Percentiles rank a stretch among this genome's conserved stretches.
Evolutionary conservation across 768 basidiomycete genomes (phyloP).

Genomic region (Tricholoma sp.): DNA sequence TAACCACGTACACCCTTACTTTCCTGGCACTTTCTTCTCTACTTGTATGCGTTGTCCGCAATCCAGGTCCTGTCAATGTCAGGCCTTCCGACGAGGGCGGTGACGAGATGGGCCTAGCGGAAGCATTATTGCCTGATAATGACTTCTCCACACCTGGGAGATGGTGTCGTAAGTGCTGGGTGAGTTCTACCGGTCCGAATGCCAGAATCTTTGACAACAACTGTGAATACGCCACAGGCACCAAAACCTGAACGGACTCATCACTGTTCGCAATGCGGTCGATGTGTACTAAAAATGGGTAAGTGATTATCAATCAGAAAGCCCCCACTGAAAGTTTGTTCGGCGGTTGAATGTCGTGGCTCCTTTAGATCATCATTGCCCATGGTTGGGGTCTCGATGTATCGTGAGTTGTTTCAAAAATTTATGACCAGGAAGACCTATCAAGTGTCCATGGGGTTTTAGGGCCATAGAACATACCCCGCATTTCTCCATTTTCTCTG

Average conservation of each 20-base stretch:
- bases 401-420: slow-evolving; percentile 50
- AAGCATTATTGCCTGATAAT: slow-evolving; percentile 55
- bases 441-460: background rate
- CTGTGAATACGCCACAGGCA: slow-evolving; percentile 27
- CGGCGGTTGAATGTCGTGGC: background rate
- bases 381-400: slow-evolving; percentile 75
- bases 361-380: slow-evolving; percentile 75
- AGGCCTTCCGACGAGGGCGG: slow-evolving; percentile 25
- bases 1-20: slow-evolving; percentile 57
- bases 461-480: slow-evolving; percentile 83
- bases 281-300: slow-evolving; percentile 87
- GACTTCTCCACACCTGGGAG: slow-evolving; percentile 50
- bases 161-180: slow-evolving; percentile 80
- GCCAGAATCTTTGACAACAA: background rate
- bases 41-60: slow-evolving; percentile 64
- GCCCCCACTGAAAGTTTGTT: background rate
- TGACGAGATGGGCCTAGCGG: slow-evolving; percentile 46
- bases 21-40: slow-evolving; percentile 70
- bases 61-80: slow-evolving; percentile 60
- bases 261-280: slow-evolving; percentile 69
- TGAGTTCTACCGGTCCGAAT: slow-evolving; percentile 17
- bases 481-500: slow-evolving; percentile 77
- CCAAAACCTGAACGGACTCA: slow-evolving; percentile 79
- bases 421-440: background rate
- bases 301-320: slow-evolving; percentile 17